Evolutionary conservation across 805 yeast genomes (phyloP), one percentile per base, ranked within the genome.

Genomic region (Ogataea henricii): DNA sequence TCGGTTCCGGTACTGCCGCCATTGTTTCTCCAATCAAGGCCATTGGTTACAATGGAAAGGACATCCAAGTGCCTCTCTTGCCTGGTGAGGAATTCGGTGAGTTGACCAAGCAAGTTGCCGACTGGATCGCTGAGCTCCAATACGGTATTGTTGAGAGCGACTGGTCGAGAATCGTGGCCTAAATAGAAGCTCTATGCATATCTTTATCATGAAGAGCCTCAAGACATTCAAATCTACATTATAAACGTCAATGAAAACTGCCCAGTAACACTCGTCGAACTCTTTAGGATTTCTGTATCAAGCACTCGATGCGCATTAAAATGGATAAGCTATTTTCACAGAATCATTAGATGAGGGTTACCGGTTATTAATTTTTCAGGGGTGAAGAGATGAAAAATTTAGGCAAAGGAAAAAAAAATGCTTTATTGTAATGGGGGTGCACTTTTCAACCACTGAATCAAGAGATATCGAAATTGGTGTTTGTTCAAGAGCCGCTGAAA

Each of bases 1-100:
- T 92, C 62, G 98, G 98, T 59, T 76, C 97, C 17, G 99, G 99
- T 63, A 92, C 99, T 48, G 98, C 99, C 51, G 98, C 97, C 37
- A 83, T 92, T 63, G 98, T 94, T 39, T 83, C 96, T 30, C 98
- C 98, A 58, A 89, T 92, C 64, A 83, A 86, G 69, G 87, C 79
- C 60, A 89, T 92, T 63, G 91, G 90, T 49, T 92, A 83, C 82
- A 74, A 78, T 50, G 95, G 85, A 43, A 67, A 82, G 62, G 79
- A 77, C 51, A 89, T 92, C 57, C 55, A 71, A 4, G 92, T 92
- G 41, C 98, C 98, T 52, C 69, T 89, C 55, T 80, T 83, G 50
- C 82, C 78, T 48, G 96, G 96, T 52, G 82, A 86, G 66, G 85
- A 89, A 65, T 74, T 76, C 41, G 96, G 96, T 63, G 81, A 77